Base-by-base conservation (phyloP, 768 basidiomycete genomes). In the Lactarius vividus region DNA sequence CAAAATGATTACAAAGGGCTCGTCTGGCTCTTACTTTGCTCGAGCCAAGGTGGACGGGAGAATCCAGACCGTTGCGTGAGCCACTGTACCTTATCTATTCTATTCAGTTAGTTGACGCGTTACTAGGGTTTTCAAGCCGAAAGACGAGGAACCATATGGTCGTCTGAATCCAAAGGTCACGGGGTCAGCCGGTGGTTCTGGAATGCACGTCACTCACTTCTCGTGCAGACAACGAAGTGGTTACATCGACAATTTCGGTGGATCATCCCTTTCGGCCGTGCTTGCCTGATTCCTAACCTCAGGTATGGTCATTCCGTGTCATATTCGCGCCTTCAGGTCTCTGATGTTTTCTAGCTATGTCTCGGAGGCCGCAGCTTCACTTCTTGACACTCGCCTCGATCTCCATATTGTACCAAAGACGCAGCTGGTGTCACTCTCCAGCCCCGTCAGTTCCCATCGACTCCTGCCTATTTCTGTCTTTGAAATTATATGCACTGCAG, bases 11-110 rank as follows among this genome's bases (percentile, higher is more conserved):
- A 77, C 84, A 5, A 94, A 94, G 72, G 94, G 94, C 13, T 93
- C 91, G 2, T 92, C 89, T 6, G 94, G 94, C 0, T 92, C 91
- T 55, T 96, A 96, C 76, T 96, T 96, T 76, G 92, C 91, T n/a
- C 85, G 91, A 64, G 85, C 88, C 1, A 93, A 89, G 76, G 78
- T 81, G n/a, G 89, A 91, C 16, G 89, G 88, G 26, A 80, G 82
- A 54, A 83, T 92, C 8, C 88, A 90, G 68, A 92, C 89, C 16
- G 87, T 94, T 53, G 91, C 88, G 91, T 92, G 72, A 75, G 90
- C 79, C 16, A 10, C 9, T 42, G 56, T 39, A 33, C 23, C 15
- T 35, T 20, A 26, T 65, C 28, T 31, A 53, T 46, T 53, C 10
- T 28, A 15, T 15, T 44, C 39, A 26, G 40, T 18, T 37, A 18